These are phyloP conservation scores for Tuber aestivum DNA, from an alignment of 495 filamentous ascomycete species.

Conservation along the genomic window DNA sequence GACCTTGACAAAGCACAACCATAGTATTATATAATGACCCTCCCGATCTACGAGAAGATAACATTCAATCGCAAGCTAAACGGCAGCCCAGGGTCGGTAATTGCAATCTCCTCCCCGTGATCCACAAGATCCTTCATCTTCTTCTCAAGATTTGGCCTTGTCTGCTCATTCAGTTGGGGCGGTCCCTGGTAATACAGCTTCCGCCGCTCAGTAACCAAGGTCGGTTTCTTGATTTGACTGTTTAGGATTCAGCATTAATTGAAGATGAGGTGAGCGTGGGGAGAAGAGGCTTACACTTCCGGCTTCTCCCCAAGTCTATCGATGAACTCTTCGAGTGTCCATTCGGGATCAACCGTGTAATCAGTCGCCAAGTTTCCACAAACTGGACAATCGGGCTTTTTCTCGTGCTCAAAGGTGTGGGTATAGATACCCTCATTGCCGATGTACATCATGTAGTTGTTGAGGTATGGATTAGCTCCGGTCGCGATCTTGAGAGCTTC, in stretches of 20 bases:
- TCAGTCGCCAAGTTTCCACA: constrained; percentile 76
- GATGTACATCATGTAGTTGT: constrained; percentile 99
- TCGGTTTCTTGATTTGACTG: constrained; percentile 77
- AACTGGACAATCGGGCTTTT: constrained; percentile 89
- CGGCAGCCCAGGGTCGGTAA: constrained; percentile 37
- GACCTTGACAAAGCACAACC: background rate
- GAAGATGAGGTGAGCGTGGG: background rate
- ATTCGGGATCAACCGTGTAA: constrained; percentile 61
- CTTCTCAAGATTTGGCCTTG: constrained; percentile 70
- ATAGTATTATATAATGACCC: background rate
- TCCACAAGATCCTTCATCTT: constrained; percentile 59
- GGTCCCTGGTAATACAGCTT: constrained; percentile 87
- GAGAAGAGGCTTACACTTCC: constrained; percentile 52
- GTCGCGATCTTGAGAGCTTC: constrained; percentile 94
- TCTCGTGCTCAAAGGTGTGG: constrained; percentile 87
- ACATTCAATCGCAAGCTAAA: constrained; percentile 38
- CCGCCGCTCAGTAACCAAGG: constrained; percentile 69
- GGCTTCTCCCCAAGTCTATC: constrained; percentile 75
- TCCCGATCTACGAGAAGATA: constrained; percentile 21
- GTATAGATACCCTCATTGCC: constrained; percentile 94
- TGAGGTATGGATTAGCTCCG: constrained; percentile 68
- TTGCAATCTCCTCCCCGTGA: constrained; percentile 56
- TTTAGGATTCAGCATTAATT: constrained; percentile 1
- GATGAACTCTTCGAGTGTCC: constrained; percentile 77
- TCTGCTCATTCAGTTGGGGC: constrained; percentile 70